Conservation (phyloP, 2,329 filamentous ascomycete species). For the Tympanopsis confertula region DNA sequence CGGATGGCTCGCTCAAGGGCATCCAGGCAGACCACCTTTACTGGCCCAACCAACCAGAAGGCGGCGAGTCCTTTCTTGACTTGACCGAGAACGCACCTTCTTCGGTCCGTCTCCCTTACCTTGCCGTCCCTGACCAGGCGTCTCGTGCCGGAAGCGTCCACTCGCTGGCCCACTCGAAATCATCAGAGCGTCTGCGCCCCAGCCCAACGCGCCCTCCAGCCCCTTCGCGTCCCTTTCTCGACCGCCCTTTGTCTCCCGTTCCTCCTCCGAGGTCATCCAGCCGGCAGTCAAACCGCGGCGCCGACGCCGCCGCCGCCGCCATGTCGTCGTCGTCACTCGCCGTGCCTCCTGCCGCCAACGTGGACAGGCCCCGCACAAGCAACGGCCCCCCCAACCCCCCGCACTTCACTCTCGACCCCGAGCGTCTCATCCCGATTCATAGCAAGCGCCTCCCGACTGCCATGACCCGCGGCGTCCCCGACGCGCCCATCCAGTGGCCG, state of each 20-base stretch:
- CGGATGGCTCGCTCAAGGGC: constrained; percentile 20
- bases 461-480: constrained; percentile 9
- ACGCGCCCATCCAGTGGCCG: constrained; percentile 22
- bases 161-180: too few species aligned
- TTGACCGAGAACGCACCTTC: constrained; percentile 7
- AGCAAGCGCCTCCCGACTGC: constrained; percentile 7
- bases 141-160: too few species aligned
- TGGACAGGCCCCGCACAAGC: constrained; percentile 32
- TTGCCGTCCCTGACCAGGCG: too few species aligned
- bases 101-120: too few species aligned
- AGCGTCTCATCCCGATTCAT: constrained; percentile 14
- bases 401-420: constrained; percentile 20
- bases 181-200: constrained; percentile 33
- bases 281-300: constrained; percentile 32
- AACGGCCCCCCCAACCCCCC: constrained; percentile 31
- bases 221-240: constrained; percentile 24
- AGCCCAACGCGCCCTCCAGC: constrained; percentile 37
- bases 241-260: constrained; percentile 23
- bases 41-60: constrained; percentile 36
- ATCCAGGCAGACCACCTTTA: constrained; percentile 27
- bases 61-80: constrained; percentile 16
- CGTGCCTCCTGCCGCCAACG: constrained; percentile 15
- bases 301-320: too few species aligned
- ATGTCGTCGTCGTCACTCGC: too few species aligned
- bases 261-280: constrained; percentile 44